Percentiles rank a stretch among this genome's conserved stretches.
These are phyloP conservation scores for Aureobasidium sp. DNA, from an alignment of 2,329 filamentous ascomycete species.

Conservation along the genomic window DNA sequence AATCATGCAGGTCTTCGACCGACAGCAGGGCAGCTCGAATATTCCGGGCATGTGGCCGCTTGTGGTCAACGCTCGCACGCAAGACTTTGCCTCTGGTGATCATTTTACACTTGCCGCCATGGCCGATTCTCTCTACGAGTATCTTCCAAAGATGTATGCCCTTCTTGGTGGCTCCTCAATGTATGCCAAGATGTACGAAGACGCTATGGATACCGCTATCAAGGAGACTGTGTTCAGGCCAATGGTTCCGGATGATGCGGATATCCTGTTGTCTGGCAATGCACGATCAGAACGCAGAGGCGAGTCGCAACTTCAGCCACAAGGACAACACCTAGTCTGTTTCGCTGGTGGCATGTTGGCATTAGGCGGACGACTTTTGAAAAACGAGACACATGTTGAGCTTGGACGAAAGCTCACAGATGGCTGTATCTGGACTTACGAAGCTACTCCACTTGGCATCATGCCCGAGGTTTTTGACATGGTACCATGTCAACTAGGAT, in stretches of 20 bases:
- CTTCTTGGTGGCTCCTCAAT: constrained; percentile 22
- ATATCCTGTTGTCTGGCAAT: constrained; percentile 43
- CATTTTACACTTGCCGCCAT: constrained; percentile 25
- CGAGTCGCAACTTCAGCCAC: constrained; percentile 23
- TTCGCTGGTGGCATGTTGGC: constrained; percentile 64
- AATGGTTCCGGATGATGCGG: constrained; percentile 28
- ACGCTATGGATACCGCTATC: constrained; percentile 40
- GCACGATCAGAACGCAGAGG: constrained; percentile 19
- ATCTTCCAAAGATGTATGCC: constrained; percentile 22
- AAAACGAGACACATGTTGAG: constrained; percentile 30
- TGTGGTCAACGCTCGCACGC: constrained; percentile 37
- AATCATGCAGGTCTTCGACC: constrained; percentile 65
- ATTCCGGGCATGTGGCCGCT: constrained; percentile 57
- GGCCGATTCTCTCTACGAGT: constrained; percentile 27
- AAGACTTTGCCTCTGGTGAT: constrained; percentile 23
- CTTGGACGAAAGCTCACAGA: constrained; percentile 50
- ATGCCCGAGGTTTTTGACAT: constrained; percentile 51
- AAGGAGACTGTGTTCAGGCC: constrained; percentile 32
- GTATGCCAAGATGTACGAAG: constrained; percentile 33
- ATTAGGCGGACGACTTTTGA: constrained; percentile 55
- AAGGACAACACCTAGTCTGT: constrained; percentile 56
- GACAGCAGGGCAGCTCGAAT: constrained; percentile 43
- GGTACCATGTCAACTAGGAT: constrained; percentile 32
- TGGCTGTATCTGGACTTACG: constrained; percentile 56
- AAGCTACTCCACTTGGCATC: constrained; percentile 46